These are phyloP conservation scores for Calonectria hongkongensis DNA, from an alignment of 2,329 filamentous ascomycete genomes.

Conservation along the genomic window DNA sequence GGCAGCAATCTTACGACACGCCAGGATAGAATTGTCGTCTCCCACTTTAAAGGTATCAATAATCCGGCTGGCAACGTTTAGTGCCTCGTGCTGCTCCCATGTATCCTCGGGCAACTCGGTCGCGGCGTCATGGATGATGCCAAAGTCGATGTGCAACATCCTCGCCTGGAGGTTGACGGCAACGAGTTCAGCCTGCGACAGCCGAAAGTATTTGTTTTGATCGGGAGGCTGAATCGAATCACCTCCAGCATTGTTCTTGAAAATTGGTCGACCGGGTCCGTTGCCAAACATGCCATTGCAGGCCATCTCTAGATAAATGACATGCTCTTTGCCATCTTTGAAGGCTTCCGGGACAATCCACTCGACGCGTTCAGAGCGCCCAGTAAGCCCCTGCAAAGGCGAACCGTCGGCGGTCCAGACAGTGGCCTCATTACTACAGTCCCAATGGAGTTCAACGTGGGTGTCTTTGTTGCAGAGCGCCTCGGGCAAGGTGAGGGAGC, in stretches of 20 bases:
- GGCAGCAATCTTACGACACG: slow-evolving; percentile 85
- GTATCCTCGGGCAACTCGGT: slow-evolving; percentile 92
- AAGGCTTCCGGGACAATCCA: slow-evolving; percentile 91
- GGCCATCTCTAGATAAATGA: slow-evolving; percentile 97
- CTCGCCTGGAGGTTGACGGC: slow-evolving; percentile 91
- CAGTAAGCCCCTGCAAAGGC: slow-evolving; percentile 92
- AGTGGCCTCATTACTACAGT: slow-evolving; percentile 92
- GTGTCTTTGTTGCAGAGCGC: slow-evolving; percentile 10
- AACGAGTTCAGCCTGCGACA: slow-evolving; percentile 88
- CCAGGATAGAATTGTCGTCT: slow-evolving; percentile 83
- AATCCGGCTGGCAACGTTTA: slow-evolving; percentile 88
- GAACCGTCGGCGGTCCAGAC: slow-evolving; percentile 94
- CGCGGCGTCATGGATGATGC: slow-evolving; percentile 95
- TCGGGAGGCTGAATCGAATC: slow-evolving; percentile 79
- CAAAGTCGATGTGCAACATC: slow-evolving; percentile 91
- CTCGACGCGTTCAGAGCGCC: slow-evolving; percentile 90
- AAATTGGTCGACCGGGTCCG: slow-evolving; percentile 76
- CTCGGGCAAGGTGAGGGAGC: slow-evolving; percentile 2
- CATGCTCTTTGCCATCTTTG: slow-evolving; percentile 89
- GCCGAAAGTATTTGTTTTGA: slow-evolving; percentile 85
- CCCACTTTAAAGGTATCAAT: slow-evolving; percentile 92
- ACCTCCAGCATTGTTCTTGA: slow-evolving; percentile 39
- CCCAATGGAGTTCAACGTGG: slow-evolving; percentile 91
- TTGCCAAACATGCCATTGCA: slow-evolving; percentile 99
- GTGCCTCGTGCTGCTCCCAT: slow-evolving; percentile 90